These are phyloP conservation scores for Gynandropsis gynandra DNA, from an alignment of 345 rosid species.

Conservation along the genomic window DNA sequence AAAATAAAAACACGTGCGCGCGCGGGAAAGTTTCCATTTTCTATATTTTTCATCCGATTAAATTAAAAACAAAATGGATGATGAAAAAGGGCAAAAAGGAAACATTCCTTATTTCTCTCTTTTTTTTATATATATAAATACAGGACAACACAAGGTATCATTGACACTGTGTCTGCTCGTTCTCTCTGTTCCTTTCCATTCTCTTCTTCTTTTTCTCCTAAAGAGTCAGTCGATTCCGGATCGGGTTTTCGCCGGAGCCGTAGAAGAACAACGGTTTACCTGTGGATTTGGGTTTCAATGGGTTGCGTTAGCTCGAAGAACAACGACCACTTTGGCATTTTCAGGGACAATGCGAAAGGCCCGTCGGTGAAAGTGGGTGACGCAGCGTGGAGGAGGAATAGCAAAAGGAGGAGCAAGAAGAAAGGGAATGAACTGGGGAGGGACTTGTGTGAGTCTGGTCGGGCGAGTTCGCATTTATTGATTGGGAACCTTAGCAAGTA, in stretches of 20 bases:
- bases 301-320: too few species aligned
- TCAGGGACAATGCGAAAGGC: slow-evolving; percentile 37
- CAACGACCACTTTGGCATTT: slow-evolving; percentile 59
- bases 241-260: slow-evolving; percentile 12
- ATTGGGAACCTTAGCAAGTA: slow-evolving; percentile 66
- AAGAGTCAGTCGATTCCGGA: slow-evolving; percentile 25
- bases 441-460: slow-evolving; percentile 68
- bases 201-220: slow-evolving; percentile 20
- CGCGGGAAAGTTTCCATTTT: too few species aligned
- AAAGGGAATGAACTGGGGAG: slow-evolving; percentile 36
- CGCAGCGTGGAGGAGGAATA: slow-evolving; percentile 28
- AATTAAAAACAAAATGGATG: too few species aligned
- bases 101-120: too few species aligned
- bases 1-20: too few species aligned
- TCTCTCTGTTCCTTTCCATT: too few species aligned
- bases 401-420: slow-evolving; percentile 33
- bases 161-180: too few species aligned
- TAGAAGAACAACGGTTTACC: too few species aligned
- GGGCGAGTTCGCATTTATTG: slow-evolving; percentile 38
- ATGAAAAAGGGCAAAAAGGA: too few species aligned
- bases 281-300: slow-evolving; percentile 33
- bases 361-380: slow-evolving; percentile 28
- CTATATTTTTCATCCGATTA: too few species aligned
- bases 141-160: too few species aligned
- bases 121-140: too few species aligned